Evolutionary conservation across 2,329 filamentous ascomycete genomes (phyloP).

Genomic region (Aspergillus phoenicis): DNA sequence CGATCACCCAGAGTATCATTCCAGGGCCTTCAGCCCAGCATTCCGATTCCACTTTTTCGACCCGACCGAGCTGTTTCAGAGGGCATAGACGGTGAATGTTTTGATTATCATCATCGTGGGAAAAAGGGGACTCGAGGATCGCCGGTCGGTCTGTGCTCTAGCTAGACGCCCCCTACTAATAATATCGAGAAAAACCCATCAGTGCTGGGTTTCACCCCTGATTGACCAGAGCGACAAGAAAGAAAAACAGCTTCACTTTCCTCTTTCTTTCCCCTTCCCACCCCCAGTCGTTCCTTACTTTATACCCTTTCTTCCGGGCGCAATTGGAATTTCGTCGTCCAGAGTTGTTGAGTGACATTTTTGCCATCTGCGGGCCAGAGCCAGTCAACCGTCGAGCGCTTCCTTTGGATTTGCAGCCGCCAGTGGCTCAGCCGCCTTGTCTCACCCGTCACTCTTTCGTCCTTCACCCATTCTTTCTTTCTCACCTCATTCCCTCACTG

Average conservation of each 20-base stretch:
- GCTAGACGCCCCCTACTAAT: constrained; percentile 18
- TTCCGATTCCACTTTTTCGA: background rate
- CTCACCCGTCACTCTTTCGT: constrained; percentile 16
- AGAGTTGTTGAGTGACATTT: background rate
- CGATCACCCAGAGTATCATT: background rate
- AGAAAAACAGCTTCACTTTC: constrained; percentile 3
- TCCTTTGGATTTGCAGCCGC: constrained; percentile 6
- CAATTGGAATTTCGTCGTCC: background rate
- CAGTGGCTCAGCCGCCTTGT: constrained; percentile 18
- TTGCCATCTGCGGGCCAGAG: constrained; percentile 4
- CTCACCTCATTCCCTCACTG: background rate
- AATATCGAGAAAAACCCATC: constrained; percentile 1
- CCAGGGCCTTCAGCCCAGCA: background rate
- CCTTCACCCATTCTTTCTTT: constrained; percentile 3
- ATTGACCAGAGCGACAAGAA: background rate
- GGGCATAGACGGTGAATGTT: background rate
- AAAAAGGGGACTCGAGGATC: constrained; percentile 26
- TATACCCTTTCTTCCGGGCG: background rate
- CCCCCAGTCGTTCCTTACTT: constrained; percentile 3
- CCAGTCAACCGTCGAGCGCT: background rate
- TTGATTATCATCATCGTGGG: constrained; percentile 5
- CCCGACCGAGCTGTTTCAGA: constrained; percentile 11
- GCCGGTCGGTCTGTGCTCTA: constrained; percentile 20
- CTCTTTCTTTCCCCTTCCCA: background rate
- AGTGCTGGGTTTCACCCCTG: constrained; percentile 1